Evolutionary conservation across 305 asterid species (phyloP).

Genomic region (Fraxinus xanthoxyloides): DNA sequence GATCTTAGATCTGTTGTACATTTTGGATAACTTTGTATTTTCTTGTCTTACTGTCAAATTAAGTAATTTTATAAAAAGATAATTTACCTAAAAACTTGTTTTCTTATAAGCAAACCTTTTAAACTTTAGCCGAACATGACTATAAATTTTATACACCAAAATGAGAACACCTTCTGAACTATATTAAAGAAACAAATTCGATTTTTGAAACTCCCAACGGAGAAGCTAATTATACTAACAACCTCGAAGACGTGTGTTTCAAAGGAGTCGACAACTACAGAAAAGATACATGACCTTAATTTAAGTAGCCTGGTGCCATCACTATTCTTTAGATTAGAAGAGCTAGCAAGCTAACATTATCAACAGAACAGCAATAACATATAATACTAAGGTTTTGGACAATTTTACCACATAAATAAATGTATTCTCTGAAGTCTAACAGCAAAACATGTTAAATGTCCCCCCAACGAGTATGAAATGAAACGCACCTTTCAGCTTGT

Average conservation of each 20-base stretch:
- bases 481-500: conserved; percentile 48
- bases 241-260: no score
- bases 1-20: background rate
- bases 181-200: no score
- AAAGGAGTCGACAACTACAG: no score
- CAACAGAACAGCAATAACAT: background rate
- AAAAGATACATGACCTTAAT: background rate
- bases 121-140: no score
- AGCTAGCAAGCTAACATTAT: background rate
- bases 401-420: no score
- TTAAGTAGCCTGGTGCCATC: background rate
- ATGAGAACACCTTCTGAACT: background rate
- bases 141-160: background rate
- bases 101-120: background rate
- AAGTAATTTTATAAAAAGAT: no score
- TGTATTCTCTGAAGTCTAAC: background rate
- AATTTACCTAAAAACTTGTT: background rate
- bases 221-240: no score
- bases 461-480: background rate
- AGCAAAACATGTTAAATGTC: background rate
- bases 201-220: no score
- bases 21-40: background rate
- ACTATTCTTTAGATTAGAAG: background rate
- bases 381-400: background rate
- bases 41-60: background rate